Conservation (phyloP, 768 basidiomycete species). For the Amanita polypyramis region DNA sequence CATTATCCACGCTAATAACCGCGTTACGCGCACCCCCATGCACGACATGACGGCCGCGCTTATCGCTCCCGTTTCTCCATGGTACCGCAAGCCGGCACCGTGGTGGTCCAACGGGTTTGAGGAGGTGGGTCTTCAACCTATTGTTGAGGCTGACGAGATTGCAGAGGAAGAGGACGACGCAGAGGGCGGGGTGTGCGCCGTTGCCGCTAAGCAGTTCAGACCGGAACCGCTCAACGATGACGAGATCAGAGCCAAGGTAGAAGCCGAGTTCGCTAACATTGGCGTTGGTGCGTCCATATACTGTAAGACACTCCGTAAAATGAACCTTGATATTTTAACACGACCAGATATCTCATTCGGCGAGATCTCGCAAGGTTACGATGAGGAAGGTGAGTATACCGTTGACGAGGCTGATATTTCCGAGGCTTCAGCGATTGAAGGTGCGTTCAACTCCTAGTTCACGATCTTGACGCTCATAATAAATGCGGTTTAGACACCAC, state of each 20-base stretch:
- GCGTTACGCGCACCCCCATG: not conserved
- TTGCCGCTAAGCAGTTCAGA: too few relatives aligned
- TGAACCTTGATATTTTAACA: not conserved
- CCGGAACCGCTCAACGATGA: too few relatives aligned
- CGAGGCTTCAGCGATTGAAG: not conserved
- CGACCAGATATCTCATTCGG: not conserved
- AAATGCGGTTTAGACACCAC: not conserved
- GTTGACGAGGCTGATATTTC: not conserved
- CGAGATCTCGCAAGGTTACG: not conserved
- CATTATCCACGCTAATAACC: not conserved
- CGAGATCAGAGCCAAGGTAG: not conserved
- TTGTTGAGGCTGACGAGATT: not conserved
- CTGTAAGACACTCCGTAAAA: not conserved
- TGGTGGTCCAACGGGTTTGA: not conserved
- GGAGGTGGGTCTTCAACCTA: not conserved
- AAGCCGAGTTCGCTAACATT: not conserved
- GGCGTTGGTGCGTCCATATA: not conserved
- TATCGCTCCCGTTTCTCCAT: not conserved
- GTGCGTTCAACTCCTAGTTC: not conserved
- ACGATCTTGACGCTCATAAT: not conserved
- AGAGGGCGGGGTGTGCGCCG: not conserved
- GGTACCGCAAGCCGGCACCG: constrained; percentile 3
- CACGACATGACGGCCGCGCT: not conserved
- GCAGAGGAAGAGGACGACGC: not conserved
- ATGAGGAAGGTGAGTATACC: not conserved